phyloP scores from a whole-genome alignment of 495 filamentous ascomycete species.

The Talaromyces liani region DNA sequence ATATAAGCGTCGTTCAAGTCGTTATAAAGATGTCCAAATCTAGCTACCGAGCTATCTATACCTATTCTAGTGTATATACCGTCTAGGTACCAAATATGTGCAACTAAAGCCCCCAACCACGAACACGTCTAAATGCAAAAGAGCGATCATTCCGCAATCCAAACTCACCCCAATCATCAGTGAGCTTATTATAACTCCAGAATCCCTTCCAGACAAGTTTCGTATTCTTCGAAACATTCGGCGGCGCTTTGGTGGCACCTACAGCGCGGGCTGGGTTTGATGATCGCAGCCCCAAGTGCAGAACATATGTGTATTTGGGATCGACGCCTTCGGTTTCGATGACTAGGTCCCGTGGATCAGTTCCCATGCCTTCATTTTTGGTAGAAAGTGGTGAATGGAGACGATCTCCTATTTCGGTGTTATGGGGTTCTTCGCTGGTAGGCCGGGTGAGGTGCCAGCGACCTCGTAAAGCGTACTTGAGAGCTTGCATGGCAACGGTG shows the following conservation, averaged over 20 bases:
- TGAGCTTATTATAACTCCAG: constrained; percentile 84
- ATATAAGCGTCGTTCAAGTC: not conserved
- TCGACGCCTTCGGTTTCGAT: constrained; percentile 81
- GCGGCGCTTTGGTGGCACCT: constrained; percentile 15
- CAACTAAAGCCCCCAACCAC: constrained; percentile 29
- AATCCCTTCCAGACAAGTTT: constrained; percentile 85
- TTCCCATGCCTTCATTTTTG: constrained; percentile 32
- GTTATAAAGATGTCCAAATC: not conserved
- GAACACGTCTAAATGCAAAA: constrained; percentile 81
- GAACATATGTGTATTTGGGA: constrained; percentile 70
- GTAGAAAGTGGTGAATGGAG: constrained; percentile 9
- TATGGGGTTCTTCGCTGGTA: constrained; percentile 13
- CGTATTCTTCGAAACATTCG: constrained; percentile 54
- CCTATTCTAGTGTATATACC: not conserved
- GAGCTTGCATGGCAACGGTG: constrained; percentile 30
- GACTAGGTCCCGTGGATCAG: constrained; percentile 46
- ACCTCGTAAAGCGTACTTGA: constrained; percentile 55
- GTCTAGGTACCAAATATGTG: not conserved
- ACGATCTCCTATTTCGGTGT: constrained; percentile 8
- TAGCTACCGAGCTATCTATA: not conserved
- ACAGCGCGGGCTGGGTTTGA: constrained; percentile 43
- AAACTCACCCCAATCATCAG: constrained; percentile 88
- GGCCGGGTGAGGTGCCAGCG: constrained; percentile 52
- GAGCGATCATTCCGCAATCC: constrained; percentile 73
- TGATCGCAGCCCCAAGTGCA: constrained; percentile 62